phyloP scores from a whole-genome alignment of 148 eudicot species.

The Amaranthus hypochondriacus region DNA sequence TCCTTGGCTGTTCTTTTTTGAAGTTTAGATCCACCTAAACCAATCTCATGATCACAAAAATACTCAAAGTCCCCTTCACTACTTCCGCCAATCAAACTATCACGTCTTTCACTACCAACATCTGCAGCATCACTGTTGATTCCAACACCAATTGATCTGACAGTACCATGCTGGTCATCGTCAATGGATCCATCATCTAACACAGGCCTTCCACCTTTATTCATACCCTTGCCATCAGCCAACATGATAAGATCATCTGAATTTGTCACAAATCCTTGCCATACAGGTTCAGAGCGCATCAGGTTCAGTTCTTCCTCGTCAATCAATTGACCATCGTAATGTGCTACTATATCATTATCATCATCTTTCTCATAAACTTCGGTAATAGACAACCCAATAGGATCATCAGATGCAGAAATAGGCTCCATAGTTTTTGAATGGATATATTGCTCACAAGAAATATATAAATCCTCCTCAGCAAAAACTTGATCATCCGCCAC shows the following conservation, averaged over 20 bases:
- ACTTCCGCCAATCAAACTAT: constrained; percentile 88
- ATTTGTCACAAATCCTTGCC: constrained; percentile 93
- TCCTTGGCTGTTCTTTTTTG: constrained; percentile 40
- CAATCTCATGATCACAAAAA: constrained; percentile 55
- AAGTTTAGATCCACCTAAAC: neutral
- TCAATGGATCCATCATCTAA: constrained; percentile 62
- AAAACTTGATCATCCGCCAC: constrained; percentile 88
- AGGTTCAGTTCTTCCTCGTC: constrained; percentile 82
- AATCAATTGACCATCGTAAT: constrained; percentile 88
- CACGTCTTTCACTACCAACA: constrained; percentile 79
- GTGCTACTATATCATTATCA: constrained; percentile 58
- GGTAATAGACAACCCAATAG: constrained; percentile 55
- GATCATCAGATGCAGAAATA: constrained; percentile 58
- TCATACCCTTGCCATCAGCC: constrained; percentile 58
- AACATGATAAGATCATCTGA: constrained; percentile 78
- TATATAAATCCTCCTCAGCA: constrained; percentile 94
- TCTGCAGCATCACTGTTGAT: constrained; percentile 93
- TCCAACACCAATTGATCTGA: constrained; percentile 97
- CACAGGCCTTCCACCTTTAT: constrained; percentile 51
- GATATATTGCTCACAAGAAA: constrained; percentile 71
- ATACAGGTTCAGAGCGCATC: constrained; percentile 87
- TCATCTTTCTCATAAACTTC: constrained; percentile 56
- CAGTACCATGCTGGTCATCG: constrained; percentile 91
- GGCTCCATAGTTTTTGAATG: constrained; percentile 65
- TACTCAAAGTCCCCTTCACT: constrained; percentile 86